Evolutionary conservation across 306 rosid genomes (phyloP), one percentile per base, ranked within the genome.

Genomic region (Vigna radiata): DNA sequence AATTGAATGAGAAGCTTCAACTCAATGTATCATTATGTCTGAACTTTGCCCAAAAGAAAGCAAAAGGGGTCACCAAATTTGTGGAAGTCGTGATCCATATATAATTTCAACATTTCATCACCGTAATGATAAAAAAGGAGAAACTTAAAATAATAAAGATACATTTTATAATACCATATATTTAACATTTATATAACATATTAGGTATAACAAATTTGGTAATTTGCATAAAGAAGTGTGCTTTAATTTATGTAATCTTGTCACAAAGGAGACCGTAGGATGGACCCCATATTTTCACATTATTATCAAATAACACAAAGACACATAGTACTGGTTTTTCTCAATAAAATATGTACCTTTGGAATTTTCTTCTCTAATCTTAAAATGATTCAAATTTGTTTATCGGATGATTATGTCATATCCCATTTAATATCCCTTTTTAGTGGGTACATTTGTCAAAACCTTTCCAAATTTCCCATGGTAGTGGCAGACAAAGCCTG

Each of bases 11-110:
- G 81, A 83, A 77, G 74, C 76, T 81, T 69, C 80, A 84, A 82
- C 77, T 39, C 82, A 19, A 66, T 12, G 59, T 8, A 88, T 83
- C 73, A 88, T 87, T 85, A 78, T 82, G 90, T 84, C 75, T 82
- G 66, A 77, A 67, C 83, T 80, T 70, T 76, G 56, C 68, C 84
- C 69, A 63, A 79, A 83, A 63, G 27, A 79, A 83, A 73, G 7
- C 13, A 48, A 69, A 81, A 68, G 61, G 70, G 56, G 31, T 21
- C 71, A 74, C 73, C 72, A 59, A 53, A 46, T 76, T 76, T 46
- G 43, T 71, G 33, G 63, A 78, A 46, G 8, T 41, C 3, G 48
- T 63, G 68, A 73, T 58, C 62, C 83, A 41, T n/a, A n/a, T n/a
- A n/a, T 58, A 67, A 37, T 62, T 77, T 67, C 54, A 68, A 68